A percentile compares a stretch with the other conserved stretches of the same genome.
phyloP scores from a whole-genome alignment of 805 yeast genomes.

The Cyberlindnera samutprakarnensis region DNA sequence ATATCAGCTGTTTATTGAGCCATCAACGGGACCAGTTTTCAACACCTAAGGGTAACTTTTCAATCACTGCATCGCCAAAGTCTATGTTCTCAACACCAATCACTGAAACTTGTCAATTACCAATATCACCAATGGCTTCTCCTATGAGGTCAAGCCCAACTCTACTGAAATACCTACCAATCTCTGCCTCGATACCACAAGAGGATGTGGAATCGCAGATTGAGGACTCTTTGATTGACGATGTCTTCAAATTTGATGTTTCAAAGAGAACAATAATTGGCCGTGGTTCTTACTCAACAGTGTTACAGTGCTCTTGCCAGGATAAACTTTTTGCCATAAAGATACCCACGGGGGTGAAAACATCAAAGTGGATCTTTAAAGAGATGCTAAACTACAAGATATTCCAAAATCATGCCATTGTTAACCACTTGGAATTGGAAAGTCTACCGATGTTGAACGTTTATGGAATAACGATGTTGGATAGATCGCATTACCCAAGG shows the following conservation, averaged over 20 bases:
- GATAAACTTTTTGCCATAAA: slow-evolving; percentile 12
- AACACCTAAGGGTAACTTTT: too few species aligned
- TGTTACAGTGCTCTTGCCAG: slow-evolving; percentile 5
- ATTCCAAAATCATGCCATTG: slow-evolving; percentile 7
- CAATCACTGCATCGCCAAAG: too few species aligned
- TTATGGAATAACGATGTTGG: slow-evolving; percentile 14
- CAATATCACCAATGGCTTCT: too few species aligned
- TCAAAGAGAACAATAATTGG: slow-evolving; percentile 7
- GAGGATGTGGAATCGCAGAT: slow-evolving; percentile 1
- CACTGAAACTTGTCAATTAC: too few species aligned
- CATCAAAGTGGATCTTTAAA: slow-evolving; percentile 10
- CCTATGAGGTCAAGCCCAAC: too few species aligned
- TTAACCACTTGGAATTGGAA: not conserved
- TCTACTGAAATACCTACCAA: slow-evolving; percentile 2
- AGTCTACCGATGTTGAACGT: slow-evolving; percentile 14
- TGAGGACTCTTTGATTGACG: slow-evolving; percentile 9
- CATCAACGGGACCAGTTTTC: too few species aligned
- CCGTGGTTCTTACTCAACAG: slow-evolving; percentile 16
- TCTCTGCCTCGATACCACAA: slow-evolving; percentile 1
- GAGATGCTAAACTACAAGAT: slow-evolving; percentile 16
- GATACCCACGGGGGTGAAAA: slow-evolving; percentile 12
- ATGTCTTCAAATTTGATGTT: slow-evolving; percentile 3
- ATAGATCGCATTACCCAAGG: slow-evolving; percentile 7
- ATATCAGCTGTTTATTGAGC: too few species aligned
- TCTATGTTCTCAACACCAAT: too few species aligned